Evolutionary conservation across 2,329 filamentous ascomycete genomes (phyloP).

Genomic region (Colletotrichum magnum): DNA sequence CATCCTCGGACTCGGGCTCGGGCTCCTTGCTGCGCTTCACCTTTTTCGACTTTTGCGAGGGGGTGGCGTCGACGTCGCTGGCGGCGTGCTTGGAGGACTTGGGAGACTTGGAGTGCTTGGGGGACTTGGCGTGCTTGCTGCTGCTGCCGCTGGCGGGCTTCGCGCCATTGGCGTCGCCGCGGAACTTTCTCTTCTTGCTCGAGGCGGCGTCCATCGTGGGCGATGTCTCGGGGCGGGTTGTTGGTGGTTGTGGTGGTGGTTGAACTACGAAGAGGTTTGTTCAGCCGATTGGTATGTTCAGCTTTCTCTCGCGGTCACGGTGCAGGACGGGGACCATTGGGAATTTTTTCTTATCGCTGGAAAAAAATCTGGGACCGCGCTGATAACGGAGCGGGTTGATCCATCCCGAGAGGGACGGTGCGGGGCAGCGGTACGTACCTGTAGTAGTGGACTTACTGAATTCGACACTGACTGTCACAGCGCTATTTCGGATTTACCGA

Average conservation of each 20-base stretch:
- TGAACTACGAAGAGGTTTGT: not conserved
- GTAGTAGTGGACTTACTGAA: not conserved
- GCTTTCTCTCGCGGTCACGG: not conserved
- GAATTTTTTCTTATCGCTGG: conserved; percentile 40
- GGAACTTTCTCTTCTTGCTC: conserved; percentile 61
- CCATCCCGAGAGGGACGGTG: conserved; percentile 15
- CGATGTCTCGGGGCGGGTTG: not conserved
- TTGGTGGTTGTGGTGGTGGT: conserved; percentile 36
- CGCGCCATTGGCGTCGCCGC: conserved; percentile 50
- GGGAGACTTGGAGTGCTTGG: not conserved
- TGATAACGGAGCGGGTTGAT: conserved; percentile 33
- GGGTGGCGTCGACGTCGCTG: conserved; percentile 45
- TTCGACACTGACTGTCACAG: too few relatives aligned
- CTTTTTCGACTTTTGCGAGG: conserved; percentile 59
- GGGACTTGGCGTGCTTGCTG: conserved; percentile 52
- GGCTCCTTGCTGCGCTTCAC: conserved; percentile 53
- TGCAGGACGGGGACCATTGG: conserved; percentile 8
- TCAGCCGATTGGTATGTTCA: not conserved
- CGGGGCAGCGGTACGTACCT: conserved; percentile 23
- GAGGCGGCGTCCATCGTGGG: conserved; percentile 42
- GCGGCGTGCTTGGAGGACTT: conserved; percentile 17
- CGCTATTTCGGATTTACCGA: too few relatives aligned
- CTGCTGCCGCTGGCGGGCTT: conserved; percentile 43
- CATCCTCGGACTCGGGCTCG: conserved; percentile 45
- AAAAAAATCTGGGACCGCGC: conserved; percentile 25